Conservation (phyloP, 805 yeast genomes). For the Wickerhamiella australiensis region DNA sequence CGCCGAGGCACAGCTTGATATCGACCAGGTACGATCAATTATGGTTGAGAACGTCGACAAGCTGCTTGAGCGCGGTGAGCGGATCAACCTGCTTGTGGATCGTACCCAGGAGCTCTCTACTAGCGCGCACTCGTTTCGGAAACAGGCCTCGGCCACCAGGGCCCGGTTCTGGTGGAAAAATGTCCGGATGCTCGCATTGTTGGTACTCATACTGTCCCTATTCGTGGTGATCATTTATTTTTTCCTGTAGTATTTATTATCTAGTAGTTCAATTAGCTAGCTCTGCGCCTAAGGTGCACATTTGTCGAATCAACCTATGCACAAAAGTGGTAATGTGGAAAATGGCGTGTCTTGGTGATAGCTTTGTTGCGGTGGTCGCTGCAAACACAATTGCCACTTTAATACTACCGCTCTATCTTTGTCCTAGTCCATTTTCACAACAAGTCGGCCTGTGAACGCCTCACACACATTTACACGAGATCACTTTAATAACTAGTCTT, state of each 20-base stretch:
- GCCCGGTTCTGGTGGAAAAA: conserved; percentile 60
- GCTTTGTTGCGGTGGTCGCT: too few species aligned
- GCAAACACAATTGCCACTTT: too few species aligned
- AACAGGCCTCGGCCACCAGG: conserved; percentile 50
- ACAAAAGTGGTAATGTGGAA: too few species aligned
- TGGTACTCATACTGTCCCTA: background rate
- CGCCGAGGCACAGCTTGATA: conserved; percentile 33
- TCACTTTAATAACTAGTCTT: too few species aligned
- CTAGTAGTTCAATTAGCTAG: too few species aligned
- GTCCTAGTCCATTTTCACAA: too few species aligned
- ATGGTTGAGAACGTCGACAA: conserved; percentile 66
- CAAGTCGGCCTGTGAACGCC: too few species aligned
- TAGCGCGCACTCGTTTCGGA: conserved; percentile 56
- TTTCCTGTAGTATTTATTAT: conserved; percentile 4
- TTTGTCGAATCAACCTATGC: too few species aligned
- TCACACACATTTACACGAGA: too few species aligned
- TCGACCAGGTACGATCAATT: conserved; percentile 50
- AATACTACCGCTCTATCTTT: too few species aligned
- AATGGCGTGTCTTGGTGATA: too few species aligned
- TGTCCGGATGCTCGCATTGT: conserved; percentile 18
- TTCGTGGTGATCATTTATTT: conserved; percentile 4
- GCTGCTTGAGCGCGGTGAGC: conserved; percentile 66
- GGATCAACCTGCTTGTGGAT: conserved; percentile 57
- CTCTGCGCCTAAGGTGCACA: too few species aligned
- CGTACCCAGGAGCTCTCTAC: conserved; percentile 65